Base-by-base conservation (phyloP, 1,284 basidiomycete genomes). In the Sporisorium scitamineum region DNA sequence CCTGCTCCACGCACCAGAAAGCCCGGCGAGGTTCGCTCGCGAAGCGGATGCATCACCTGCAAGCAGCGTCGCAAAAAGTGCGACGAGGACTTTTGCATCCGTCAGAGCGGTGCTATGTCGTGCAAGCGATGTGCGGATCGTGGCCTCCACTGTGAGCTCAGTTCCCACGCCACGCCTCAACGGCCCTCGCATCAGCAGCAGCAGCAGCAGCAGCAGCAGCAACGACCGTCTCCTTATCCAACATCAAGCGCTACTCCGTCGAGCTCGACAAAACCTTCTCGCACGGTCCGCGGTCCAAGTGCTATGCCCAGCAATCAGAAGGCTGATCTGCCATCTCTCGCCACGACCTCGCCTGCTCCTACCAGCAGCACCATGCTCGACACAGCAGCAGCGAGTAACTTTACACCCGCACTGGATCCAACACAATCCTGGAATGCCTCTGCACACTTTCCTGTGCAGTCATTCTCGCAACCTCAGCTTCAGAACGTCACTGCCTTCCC, bases 61-160 rank as follows among this genome's bases (percentile, higher is more conserved):
- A 72, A 76, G 51, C 65, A 70, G 52, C 64, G 78, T 2, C 75
- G 78, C 31, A 80, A 80, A 42, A 80, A 80, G 48, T 80, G 78
- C 44, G 71, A 74, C 27, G 76, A 78, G 41, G 69, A 75, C 58
- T 80, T 75, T 55, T 62, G 74, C 50, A 50, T 67, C 20, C 68
- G 78, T 42, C 54, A 61, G 16, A 70, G 70, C 58, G 78, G 76
- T 20, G 50, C 58, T 11, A 63, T 45, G 22, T 63, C 78, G 10
- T 80, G 78, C 55, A 76, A 56, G 18, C 60, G 75, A 39, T 80
- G 78, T 48, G 61, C 61, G 1, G 68, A 70, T 48, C 75, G 78
- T 34, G 64, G 75, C 10, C 63, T 74, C 27, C 60, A 60, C 51
- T 80, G 77, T 64, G 58, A 70, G 44, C 26, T 69, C 16, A 67